Conservation (phyloP, 805 yeast species). For the Ogataea pilisensis region DNA sequence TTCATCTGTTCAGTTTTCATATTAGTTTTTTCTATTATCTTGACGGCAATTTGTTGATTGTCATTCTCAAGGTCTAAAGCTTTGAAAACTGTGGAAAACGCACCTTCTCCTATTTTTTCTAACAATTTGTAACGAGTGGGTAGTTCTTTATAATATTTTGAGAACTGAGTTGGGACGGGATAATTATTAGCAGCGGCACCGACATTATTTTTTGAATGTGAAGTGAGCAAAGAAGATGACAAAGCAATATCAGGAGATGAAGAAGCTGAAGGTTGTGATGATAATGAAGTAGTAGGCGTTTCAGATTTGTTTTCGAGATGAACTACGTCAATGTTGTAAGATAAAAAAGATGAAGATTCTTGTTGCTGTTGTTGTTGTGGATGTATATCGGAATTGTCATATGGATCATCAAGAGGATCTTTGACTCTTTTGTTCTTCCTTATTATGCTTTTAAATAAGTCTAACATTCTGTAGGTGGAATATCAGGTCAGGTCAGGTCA, state of each 20-base stretch:
- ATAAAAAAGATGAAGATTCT: too few relatives aligned
- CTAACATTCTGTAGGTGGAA: conserved; percentile 27
- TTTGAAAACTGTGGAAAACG: conserved; percentile 80
- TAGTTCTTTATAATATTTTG: conserved; percentile 26
- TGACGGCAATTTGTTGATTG: conserved; percentile 57
- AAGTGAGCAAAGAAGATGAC: too few relatives aligned
- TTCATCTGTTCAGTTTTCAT: conserved; percentile 48
- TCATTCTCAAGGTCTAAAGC: conserved; percentile 48
- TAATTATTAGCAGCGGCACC: not conserved
- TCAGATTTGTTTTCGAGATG: too few relatives aligned
- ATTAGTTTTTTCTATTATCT: conserved; percentile 61
- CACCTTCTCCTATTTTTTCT: conserved; percentile 71
- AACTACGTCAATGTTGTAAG: too few relatives aligned
- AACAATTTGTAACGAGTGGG: conserved; percentile 24
- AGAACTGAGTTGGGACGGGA: conserved; percentile 6
- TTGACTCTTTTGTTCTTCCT: conserved; percentile 18
- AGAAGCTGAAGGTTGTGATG: not conserved
- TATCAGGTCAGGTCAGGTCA: too few relatives aligned
- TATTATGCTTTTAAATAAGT: conserved; percentile 26
- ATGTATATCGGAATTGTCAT: not conserved
- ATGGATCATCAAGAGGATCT: too few relatives aligned
- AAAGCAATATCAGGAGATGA: not conserved
- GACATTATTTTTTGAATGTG: too few relatives aligned
- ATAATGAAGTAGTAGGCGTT: not conserved
- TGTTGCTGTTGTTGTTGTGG: not conserved